Evolutionary conservation across 257 asterid species (phyloP).

Genomic region (Eustoma russellianum): DNA sequence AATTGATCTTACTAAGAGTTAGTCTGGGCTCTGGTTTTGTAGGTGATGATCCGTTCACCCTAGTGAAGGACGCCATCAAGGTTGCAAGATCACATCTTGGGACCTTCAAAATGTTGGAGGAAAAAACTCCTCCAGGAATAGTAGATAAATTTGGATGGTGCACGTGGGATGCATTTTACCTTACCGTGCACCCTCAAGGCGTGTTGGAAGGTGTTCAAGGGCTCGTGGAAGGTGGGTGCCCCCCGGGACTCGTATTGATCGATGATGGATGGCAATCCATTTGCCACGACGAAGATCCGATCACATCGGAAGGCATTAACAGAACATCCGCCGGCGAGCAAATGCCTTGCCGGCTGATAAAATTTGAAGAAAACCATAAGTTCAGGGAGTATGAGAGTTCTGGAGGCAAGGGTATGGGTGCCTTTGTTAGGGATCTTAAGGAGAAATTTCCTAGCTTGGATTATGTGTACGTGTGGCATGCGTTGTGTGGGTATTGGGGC

Average conservation of each 20-base stretch:
- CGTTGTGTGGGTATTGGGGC: slow-evolving; percentile 96
- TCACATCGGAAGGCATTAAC: slow-evolving; percentile 65
- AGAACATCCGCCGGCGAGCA: slow-evolving; percentile 92
- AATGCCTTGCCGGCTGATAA: slow-evolving; percentile 82
- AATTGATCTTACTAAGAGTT: too few relatives aligned
- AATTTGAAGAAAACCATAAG: slow-evolving; percentile 71
- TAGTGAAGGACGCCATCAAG: slow-evolving; percentile 70
- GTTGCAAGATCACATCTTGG: slow-evolving; percentile 74
- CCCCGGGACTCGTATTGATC: slow-evolving; percentile 80
- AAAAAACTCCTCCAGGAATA: slow-evolving; percentile 82
- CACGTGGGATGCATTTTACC: slow-evolving; percentile 97
- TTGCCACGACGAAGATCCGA: slow-evolving; percentile 81
- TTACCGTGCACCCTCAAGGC: slow-evolving; percentile 82
- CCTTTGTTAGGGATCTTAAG: slow-evolving; percentile 64
- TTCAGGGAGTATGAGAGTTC: slow-evolving; percentile 58
- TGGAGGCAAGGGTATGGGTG: slow-evolving; percentile 59
- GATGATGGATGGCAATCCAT: slow-evolving; percentile 98
- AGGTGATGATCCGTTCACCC: slow-evolving; percentile 55
- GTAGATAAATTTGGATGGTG: slow-evolving; percentile 99
- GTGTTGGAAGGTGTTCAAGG: slow-evolving; percentile 75
- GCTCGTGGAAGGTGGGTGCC: slow-evolving; percentile 86
- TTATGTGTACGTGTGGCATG: slow-evolving; percentile 92
- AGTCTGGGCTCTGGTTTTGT: slow-evolving; percentile 1
- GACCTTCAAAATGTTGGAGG: slow-evolving; percentile 62
- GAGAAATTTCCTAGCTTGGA: slow-evolving; percentile 49